These are phyloP conservation scores for Capsicum chinense DNA, from an alignment of 257 asterid species.

Conservation along the genomic window DNA sequence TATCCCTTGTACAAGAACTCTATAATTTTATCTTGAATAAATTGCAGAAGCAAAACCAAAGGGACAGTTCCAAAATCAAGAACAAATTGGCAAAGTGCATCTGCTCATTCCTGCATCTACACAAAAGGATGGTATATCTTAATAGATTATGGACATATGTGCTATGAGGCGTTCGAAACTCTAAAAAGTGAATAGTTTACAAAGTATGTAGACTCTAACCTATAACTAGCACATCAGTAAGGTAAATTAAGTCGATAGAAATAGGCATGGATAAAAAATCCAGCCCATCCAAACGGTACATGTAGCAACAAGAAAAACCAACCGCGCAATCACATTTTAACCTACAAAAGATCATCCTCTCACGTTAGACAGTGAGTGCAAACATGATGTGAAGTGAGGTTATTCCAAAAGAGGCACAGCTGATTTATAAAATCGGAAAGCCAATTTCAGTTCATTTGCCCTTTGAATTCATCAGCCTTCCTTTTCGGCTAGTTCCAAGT, in stretches of 20 bases:
- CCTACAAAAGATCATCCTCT: background rate
- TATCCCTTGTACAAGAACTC: background rate
- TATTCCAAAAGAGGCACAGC: background rate
- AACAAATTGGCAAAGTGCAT: background rate
- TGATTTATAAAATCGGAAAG: background rate
- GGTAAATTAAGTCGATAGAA: too few relatives aligned
- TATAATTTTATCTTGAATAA: background rate
- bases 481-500: conserved; percentile 48
- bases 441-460: background rate
- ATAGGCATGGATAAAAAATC: too few relatives aligned
- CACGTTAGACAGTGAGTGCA: background rate
- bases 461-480: conserved; percentile 44
- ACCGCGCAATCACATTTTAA: too few relatives aligned
- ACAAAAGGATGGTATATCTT: background rate
- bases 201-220: too few relatives aligned
- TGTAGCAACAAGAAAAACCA: too few relatives aligned
- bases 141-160: background rate
- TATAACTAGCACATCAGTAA: background rate
- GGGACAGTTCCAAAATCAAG: background rate
- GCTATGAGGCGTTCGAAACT: background rate
- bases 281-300: too few relatives aligned
- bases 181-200: too few relatives aligned
- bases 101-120: background rate
- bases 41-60: background rate
- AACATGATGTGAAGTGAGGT: background rate